phyloP scores from a whole-genome alignment of 495 filamentous ascomycete species.

The Pseudevernia furfuracea region DNA sequence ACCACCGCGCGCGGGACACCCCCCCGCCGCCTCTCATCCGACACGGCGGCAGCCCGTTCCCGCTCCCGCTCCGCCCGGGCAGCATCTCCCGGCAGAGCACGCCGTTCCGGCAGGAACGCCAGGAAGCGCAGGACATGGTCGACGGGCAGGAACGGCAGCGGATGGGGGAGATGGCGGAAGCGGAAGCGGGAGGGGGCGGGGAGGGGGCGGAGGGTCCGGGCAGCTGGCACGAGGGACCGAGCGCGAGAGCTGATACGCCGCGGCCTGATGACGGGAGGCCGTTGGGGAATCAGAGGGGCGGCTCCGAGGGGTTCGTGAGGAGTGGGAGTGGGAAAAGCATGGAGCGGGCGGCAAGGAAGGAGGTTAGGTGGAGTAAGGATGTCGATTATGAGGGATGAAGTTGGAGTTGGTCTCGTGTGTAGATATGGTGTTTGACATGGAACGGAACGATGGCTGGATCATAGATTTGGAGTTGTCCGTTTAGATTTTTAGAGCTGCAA shows the following conservation, averaged over 20 bases:
- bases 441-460: not conserved
- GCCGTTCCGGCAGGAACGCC: not conserved
- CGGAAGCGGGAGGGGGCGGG: not conserved
- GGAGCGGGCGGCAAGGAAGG: constrained; percentile 15
- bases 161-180: not conserved
- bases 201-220: not conserved
- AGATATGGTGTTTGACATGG: not conserved
- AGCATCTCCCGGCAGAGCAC: not conserved
- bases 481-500: not conserved
- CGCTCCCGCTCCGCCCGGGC: not conserved
- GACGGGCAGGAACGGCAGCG: constrained; percentile 1
- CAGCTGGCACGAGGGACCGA: not conserved
- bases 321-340: constrained; percentile 15
- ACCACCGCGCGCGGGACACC: too few relatives aligned
- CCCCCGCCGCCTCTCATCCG: too few relatives aligned
- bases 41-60: not conserved
- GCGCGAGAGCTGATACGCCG: constrained; percentile 8
- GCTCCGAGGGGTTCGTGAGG: not conserved
- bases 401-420: not conserved
- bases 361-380: constrained; percentile 18
- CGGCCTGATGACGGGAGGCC: constrained; percentile 7
- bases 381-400: constrained; percentile 17
- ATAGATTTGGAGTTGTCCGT: not conserved
- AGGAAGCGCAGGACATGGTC: not conserved
- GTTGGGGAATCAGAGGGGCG: not conserved